phyloP scores from a whole-genome alignment of 2,329 filamentous ascomycete genomes.

The Lojkania enalia region DNA sequence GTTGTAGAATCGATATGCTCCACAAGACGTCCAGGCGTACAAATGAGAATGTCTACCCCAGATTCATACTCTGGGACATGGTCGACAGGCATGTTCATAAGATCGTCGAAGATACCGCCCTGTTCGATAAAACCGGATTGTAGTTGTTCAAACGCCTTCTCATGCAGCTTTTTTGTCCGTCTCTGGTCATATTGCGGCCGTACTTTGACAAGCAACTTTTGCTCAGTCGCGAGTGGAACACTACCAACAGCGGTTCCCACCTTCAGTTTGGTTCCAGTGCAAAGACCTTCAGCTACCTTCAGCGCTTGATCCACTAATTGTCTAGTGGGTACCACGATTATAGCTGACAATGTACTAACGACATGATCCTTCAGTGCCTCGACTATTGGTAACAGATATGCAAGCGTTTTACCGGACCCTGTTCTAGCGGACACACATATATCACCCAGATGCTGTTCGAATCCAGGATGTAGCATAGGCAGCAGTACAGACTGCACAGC shows the following conservation, averaged over 20 bases:
- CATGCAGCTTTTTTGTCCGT: constrained; percentile 55
- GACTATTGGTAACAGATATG: constrained; percentile 77
- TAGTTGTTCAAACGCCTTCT: constrained; percentile 41
- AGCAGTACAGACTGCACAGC: constrained; percentile 80
- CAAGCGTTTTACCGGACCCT: constrained; percentile 84
- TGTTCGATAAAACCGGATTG: constrained; percentile 41
- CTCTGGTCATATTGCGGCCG: constrained; percentile 65
- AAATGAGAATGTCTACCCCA: constrained; percentile 84
- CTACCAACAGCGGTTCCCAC: constrained; percentile 84
- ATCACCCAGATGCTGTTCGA: constrained; percentile 68
- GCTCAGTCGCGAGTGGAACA: constrained; percentile 70
- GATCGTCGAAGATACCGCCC: constrained; percentile 43
- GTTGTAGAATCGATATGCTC: constrained; percentile 85
- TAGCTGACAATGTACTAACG: constrained; percentile 70
- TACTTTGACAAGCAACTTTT: constrained; percentile 63
- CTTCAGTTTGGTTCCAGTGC: constrained; percentile 72
- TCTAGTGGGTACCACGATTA: constrained; percentile 88
- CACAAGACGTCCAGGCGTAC: constrained; percentile 87
- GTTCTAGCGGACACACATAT: constrained; percentile 90
- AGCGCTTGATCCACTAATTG: constrained; percentile 87
- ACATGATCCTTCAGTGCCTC: constrained; percentile 69
- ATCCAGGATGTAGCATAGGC: constrained; percentile 73
- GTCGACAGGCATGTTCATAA: constrained; percentile 54
- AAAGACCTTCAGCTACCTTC: constrained; percentile 71
- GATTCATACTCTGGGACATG: constrained; percentile 69